These are phyloP conservation scores for Ensete glaucum DNA, from an alignment of 176 grass and related monocot genomes.

Conservation along the genomic window DNA sequence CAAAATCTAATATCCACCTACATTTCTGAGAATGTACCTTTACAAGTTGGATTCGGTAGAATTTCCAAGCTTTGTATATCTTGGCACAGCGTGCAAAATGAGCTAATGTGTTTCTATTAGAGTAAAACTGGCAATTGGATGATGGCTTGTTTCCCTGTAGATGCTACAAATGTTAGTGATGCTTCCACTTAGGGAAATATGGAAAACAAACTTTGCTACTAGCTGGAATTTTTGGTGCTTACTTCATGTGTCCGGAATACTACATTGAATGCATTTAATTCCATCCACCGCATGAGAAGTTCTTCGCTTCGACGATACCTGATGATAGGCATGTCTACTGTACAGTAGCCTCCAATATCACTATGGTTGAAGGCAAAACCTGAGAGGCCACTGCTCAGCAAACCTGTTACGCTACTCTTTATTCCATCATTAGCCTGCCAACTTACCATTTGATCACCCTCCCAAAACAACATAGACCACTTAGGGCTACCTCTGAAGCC, in stretches of 20 bases:
- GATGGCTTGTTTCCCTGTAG: constrained; percentile 61
- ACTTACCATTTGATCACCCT: constrained; percentile 97
- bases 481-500: constrained; percentile 68
- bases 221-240: background rate
- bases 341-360: constrained; percentile 83
- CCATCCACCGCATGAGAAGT: constrained; percentile 80
- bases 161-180: background rate
- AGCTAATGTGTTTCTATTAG: constrained; percentile 37
- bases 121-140: constrained; percentile 84
- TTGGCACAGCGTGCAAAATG: constrained; percentile 88
- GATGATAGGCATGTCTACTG: constrained; percentile 66
- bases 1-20: too few relatives aligned
- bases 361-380: constrained; percentile 94
- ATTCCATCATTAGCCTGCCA: constrained; percentile 92
- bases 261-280: constrained; percentile 76
- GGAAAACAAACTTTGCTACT: background rate
- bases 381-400: constrained; percentile 81
- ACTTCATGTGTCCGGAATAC: constrained; percentile 91
- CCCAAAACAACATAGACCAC: constrained; percentile 98
- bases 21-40: constrained; percentile 16
- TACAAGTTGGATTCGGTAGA: constrained; percentile 65
- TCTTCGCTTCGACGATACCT: constrained; percentile 79
- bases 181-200: background rate
- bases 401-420: constrained; percentile 89
- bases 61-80: constrained; percentile 85